Base-by-base conservation (phyloP, 768 basidiomycete genomes). In the Boletus vermiculosoides region DNA sequence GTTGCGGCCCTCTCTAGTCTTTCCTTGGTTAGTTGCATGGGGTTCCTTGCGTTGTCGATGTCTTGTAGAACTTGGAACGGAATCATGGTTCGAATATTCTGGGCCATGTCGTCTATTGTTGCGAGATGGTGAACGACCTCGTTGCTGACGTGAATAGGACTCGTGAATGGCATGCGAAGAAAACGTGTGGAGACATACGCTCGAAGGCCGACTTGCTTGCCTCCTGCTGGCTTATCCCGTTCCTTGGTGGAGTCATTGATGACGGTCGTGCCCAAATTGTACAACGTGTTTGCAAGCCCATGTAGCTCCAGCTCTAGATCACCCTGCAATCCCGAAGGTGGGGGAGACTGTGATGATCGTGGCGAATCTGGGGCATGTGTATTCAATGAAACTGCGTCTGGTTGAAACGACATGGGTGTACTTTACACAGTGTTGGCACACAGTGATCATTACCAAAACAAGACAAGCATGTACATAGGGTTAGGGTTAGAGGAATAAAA, bases 241-340 rank as follows among this genome's bases (percentile, higher is more conserved):
- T 90, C 90, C 71, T 89, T 91, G 15, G 88, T 88, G 4, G 87
- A 84, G 69, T 92, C 90, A 46, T 87, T 88, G 65, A 92, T 85
- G 22, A 91, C 89, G 0, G 90, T 91, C 5, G 89, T 90, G 23
- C 89, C 90, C 8, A 92, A 76, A 62, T 91, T 90, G 66, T 92
- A 92, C 25, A 92, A 72, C 2, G 86, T 84, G 52, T 87, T 87
- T 15, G 87, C 88, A 16, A 92, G 83, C 0, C 86, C 89, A 25
- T 90, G 74, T 2, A 92, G 69, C 69, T 92, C 90, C 20, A 87
- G 73, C 66, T 92, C 90, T 18, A 91, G 69, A 63, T 91, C 88
- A 9, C 90, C 90, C 62, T 90, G 87, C 1, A 74, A 33, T 1
- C 90, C 88, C 2, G 77, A 64, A 8, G 90, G 90, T 0, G 86